phyloP scores from a whole-genome alignment of 2,329 filamentous ascomycete genomes.

The Ophiosphaerella korrae region DNA sequence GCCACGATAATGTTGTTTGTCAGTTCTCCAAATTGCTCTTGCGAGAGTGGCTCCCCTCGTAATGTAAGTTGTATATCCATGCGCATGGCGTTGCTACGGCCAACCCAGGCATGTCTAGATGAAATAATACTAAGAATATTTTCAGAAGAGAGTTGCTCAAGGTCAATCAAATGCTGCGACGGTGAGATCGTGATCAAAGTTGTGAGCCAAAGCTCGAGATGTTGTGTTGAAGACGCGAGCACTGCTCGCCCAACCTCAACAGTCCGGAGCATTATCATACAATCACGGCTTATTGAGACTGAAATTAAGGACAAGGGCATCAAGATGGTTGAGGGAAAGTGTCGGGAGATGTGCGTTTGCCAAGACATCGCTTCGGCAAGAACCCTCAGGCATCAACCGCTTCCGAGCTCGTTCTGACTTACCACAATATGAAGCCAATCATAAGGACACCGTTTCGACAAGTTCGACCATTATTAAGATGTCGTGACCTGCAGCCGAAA shows the following conservation, averaged over 20 bases:
- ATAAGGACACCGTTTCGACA: constrained; percentile 25
- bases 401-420: constrained; percentile 2
- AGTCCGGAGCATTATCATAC: constrained; percentile 27
- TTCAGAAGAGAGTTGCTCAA: constrained; percentile 21
- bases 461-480: constrained; percentile 8
- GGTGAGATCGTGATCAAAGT: constrained; percentile 44
- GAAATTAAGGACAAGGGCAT: constrained; percentile 4
- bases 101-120: constrained; percentile 40
- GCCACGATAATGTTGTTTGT: constrained; percentile 31
- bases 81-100: constrained; percentile 38
- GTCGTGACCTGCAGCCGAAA: constrained; percentile 4
- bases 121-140: constrained; percentile 25
- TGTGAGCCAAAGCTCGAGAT: constrained; percentile 44
- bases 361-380: constrained; percentile 26
- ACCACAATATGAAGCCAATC: constrained; percentile 27
- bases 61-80: constrained; percentile 33
- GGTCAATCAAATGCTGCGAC: constrained; percentile 28
- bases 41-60: constrained; percentile 29
- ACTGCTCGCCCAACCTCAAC: constrained; percentile 44
- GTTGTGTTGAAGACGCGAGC: constrained; percentile 24
- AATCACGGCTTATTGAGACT: constrained; percentile 5
- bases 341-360: constrained; percentile 6
- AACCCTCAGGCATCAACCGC: constrained; percentile 3
- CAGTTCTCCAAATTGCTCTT: constrained; percentile 24
- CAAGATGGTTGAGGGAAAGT: not conserved